Percentiles rank a stretch among this genome's conserved stretches.
These are phyloP conservation scores for Talaromyces sp. DNA, from an alignment of 2,329 filamentous ascomycete species.

Conservation along the genomic window DNA sequence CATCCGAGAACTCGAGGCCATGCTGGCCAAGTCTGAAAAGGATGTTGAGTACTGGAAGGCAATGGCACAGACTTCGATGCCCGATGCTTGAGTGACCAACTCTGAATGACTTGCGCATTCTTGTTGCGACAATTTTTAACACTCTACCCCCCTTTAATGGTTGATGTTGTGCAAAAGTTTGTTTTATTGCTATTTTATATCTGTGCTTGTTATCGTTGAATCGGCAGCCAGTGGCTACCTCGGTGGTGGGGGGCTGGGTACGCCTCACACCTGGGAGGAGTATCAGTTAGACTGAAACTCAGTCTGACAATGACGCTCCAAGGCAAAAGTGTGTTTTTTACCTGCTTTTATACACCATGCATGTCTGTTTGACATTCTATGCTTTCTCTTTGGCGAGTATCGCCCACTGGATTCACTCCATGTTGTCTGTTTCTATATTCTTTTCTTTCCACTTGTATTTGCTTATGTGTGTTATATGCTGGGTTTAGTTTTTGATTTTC, in stretches of 20 bases:
- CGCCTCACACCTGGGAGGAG: constrained; percentile 26
- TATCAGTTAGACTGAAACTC: constrained; percentile 24
- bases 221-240: constrained; percentile 21
- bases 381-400: constrained; percentile 15
- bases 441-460: constrained; percentile 21
- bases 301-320: constrained; percentile 25
- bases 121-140: background rate
- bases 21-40: constrained; percentile 33
- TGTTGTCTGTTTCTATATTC: constrained; percentile 11
- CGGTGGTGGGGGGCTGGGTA: constrained; percentile 40
- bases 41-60: constrained; percentile 12
- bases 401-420: constrained; percentile 1
- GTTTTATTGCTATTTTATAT: constrained; percentile 19
- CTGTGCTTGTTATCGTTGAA: constrained; percentile 25
- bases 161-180: constrained; percentile 6
- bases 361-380: background rate
- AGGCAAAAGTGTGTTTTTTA: constrained; percentile 33
- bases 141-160: background rate
- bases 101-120: background rate
- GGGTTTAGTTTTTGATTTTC: background rate
- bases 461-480: constrained; percentile 21
- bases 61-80: background rate
- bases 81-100: background rate
- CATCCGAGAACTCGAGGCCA: constrained; percentile 66
- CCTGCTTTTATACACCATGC: constrained; percentile 15